A percentile compares a stretch with the other conserved stretches of the same genome.
phyloP scores from a whole-genome alignment of 2,329 filamentous ascomycete genomes.

The Arachnopeziza araneosa region DNA sequence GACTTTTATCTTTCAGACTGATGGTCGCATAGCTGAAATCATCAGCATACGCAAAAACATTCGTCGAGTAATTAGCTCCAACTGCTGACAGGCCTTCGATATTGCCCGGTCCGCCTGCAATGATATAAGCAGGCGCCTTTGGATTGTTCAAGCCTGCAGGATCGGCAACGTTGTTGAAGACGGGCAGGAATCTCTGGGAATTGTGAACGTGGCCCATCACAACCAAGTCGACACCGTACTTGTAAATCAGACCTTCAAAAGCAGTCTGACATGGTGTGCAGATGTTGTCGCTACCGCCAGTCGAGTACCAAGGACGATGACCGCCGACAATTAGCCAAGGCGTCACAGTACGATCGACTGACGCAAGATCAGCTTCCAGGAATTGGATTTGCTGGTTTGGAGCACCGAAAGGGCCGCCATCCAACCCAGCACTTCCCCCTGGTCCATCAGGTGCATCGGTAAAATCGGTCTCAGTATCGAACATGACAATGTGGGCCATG shows the following conservation, averaged over 20 bases:
- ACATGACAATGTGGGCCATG: conserved; percentile 49
- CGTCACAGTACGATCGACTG: conserved; percentile 24
- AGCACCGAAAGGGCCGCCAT: conserved; percentile 42
- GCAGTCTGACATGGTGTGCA: conserved; percentile 39
- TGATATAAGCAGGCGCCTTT: conserved; percentile 28
- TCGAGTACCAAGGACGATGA: conserved; percentile 24
- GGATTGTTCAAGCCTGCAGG: conserved; percentile 18
- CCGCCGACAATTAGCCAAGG: conserved; percentile 25
- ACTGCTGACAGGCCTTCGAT: conserved; percentile 33
- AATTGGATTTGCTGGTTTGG: conserved; percentile 40
- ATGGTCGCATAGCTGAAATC: conserved; percentile 49
- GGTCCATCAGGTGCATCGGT: conserved; percentile 40
- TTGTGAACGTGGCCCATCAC: conserved; percentile 42
- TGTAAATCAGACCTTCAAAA: conserved; percentile 40
- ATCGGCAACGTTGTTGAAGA: conserved; percentile 15
- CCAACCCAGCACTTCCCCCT: conserved; percentile 32
- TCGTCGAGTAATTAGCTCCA: conserved; percentile 38
- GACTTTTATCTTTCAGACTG: conserved; percentile 39
- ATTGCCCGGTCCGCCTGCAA: conserved; percentile 28
- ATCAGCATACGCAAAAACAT: conserved; percentile 44
- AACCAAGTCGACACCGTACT: conserved; percentile 43
- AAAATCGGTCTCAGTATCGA: conserved; percentile 55
- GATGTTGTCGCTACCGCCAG: conserved; percentile 3
- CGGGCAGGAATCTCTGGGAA: conserved; percentile 35
- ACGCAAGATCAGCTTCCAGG: conserved; percentile 32